Percentiles rank a stretch among this genome's conserved stretches.
These are phyloP conservation scores for Tubosaeta brunneosetosa DNA, from an alignment of 768 basidiomycete species.

Conservation along the genomic window DNA sequence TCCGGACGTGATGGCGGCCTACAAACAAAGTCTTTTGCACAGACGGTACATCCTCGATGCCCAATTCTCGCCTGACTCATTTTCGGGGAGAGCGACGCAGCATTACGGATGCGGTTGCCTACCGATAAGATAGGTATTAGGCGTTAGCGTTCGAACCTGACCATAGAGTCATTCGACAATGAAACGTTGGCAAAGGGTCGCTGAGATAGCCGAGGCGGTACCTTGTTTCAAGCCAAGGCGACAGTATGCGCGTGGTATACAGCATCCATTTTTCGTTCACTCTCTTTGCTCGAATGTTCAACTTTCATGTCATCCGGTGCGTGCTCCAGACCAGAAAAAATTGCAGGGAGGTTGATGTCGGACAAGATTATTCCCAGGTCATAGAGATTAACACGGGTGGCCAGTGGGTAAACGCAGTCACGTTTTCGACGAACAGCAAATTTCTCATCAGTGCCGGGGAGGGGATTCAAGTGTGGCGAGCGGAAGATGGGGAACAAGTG, in stretches of 20 bases:
- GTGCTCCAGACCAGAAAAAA: background rate
- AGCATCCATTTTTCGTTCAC: background rate
- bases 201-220: too few species aligned
- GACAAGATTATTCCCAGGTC: background rate
- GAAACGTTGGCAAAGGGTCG: too few species aligned
- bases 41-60: too few species aligned
- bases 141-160: too few species aligned
- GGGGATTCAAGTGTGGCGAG: background rate
- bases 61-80: too few species aligned
- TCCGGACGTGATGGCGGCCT: too few species aligned
- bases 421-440: background rate
- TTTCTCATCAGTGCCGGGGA: background rate
- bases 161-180: too few species aligned
- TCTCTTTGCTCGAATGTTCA: background rate
- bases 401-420: background rate
- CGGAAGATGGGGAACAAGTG: background rate
- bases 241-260: background rate
- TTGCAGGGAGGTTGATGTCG: background rate
- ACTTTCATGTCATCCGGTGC: background rate
- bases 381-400: background rate
- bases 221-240: too few species aligned
- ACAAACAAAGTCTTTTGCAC: too few species aligned
- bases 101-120: too few species aligned
- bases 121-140: too few species aligned
- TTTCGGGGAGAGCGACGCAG: too few species aligned